Evolutionary conservation across 2,329 filamentous ascomycete species (phyloP).

Genomic region (Stemphylium vesicarium): DNA sequence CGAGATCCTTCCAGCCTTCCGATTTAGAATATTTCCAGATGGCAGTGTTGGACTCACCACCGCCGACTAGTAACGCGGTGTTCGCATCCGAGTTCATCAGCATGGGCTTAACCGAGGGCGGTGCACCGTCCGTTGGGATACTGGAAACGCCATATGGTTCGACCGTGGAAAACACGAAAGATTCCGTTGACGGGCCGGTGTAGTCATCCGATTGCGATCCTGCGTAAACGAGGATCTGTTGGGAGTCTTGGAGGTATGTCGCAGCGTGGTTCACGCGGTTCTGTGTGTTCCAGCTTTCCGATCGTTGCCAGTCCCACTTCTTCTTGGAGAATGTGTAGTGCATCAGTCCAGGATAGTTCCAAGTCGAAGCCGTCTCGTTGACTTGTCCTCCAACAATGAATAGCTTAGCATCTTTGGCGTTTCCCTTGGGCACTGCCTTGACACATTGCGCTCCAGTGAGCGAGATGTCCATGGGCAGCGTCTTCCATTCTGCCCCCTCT

Average conservation of each 20-base stretch:
- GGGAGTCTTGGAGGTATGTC: constrained; percentile 72
- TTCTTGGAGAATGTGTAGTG: constrained; percentile 64
- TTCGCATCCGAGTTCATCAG: constrained; percentile 76
- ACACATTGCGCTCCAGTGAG: constrained; percentile 82
- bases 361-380: constrained; percentile 41
- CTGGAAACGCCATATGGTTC: constrained; percentile 68
- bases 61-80: constrained; percentile 77
- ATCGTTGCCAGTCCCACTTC: constrained; percentile 64
- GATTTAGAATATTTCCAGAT: constrained; percentile 74
- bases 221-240: constrained; percentile 80
- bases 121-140: constrained; percentile 57
- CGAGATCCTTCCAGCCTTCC: constrained; percentile 71
- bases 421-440: constrained; percentile 65
- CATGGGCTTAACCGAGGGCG: constrained; percentile 71
- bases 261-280: constrained; percentile 78
- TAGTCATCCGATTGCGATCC: constrained; percentile 69
- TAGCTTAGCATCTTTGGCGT: constrained; percentile 67
- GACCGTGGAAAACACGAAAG: constrained; percentile 73
- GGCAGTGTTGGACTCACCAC: constrained; percentile 67
- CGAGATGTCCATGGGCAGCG: constrained; percentile 68
- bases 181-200: constrained; percentile 68
- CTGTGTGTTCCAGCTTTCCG: constrained; percentile 62
- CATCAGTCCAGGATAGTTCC: constrained; percentile 77
- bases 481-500: constrained; percentile 74
- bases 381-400: constrained; percentile 78